phyloP scores from a whole-genome alignment of 2,329 filamentous ascomycete genomes.

The Chalara sp. region DNA sequence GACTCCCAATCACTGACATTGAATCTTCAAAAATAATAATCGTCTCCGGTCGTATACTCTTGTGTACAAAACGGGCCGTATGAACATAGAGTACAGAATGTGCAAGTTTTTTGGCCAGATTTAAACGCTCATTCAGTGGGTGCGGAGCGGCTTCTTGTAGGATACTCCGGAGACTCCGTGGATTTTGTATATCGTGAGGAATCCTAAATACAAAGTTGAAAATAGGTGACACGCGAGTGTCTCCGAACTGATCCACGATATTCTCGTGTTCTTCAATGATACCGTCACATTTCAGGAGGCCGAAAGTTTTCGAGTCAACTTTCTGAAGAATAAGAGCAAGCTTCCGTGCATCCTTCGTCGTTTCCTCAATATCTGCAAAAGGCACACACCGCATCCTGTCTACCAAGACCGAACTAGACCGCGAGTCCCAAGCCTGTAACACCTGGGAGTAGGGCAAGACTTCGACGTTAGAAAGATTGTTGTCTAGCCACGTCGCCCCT shows the following conservation, averaged over 20 bases:
- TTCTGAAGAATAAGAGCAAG: constrained; percentile 12
- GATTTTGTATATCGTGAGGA: constrained; percentile 2
- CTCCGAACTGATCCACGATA: neutral
- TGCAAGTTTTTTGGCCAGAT: constrained; percentile 23
- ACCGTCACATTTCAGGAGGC: constrained; percentile 15
- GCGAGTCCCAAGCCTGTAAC: too few relatives aligned
- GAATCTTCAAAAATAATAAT: constrained; percentile 21
- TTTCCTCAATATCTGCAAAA: constrained; percentile 5
- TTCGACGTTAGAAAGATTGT: constrained; percentile 2
- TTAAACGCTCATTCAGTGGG: constrained; percentile 13
- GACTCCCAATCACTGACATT: constrained; percentile 1
- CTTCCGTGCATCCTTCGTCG: constrained; percentile 14
- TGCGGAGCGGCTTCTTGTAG: constrained; percentile 1
- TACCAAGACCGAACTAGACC: constrained; percentile 2
- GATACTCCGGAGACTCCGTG: constrained; percentile 7
- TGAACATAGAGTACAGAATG: constrained; percentile 25
- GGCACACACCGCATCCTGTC: constrained; percentile 11
- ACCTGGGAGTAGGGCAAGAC: neutral
- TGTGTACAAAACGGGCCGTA: constrained; percentile 27
- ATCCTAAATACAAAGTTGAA: constrained; percentile 14
- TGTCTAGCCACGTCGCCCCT: neutral
- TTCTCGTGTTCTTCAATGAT: constrained; percentile 8
- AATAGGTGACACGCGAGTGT: neutral
- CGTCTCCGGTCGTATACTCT: constrained; percentile 29
- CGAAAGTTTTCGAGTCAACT: constrained; percentile 15